phyloP scores from a whole-genome alignment of 2,329 filamentous ascomycete species.

The Stemphylium vesicarium region DNA sequence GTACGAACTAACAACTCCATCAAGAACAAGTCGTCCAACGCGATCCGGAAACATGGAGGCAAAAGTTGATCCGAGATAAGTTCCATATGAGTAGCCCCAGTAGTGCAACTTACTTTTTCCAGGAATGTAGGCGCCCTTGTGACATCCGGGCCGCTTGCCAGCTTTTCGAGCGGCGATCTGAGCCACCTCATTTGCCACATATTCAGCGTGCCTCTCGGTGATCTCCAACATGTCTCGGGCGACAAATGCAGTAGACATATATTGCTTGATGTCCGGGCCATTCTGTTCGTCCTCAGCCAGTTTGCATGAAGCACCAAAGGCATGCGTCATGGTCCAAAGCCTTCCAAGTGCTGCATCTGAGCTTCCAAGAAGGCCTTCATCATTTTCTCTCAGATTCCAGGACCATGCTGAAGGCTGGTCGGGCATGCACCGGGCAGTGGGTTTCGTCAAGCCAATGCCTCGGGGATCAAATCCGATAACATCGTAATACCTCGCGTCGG shows the following conservation, averaged over 20 bases:
- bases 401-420: slow-evolving; percentile 39
- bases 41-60: slow-evolving; percentile 49
- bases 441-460: slow-evolving; percentile 48
- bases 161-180: slow-evolving; percentile 1
- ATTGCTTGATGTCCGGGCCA: slow-evolving; percentile 50
- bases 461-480: slow-evolving; percentile 56
- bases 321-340: slow-evolving; percentile 51
- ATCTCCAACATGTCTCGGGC: slow-evolving; percentile 59
- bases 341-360: slow-evolving; percentile 53
- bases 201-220: slow-evolving; percentile 53
- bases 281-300: slow-evolving; percentile 28
- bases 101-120: slow-evolving; percentile 49
- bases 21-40: slow-evolving; percentile 48
- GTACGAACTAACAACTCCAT: slow-evolving; percentile 54
- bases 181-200: slow-evolving; percentile 21
- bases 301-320: slow-evolving; percentile 42
- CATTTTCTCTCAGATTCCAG: slow-evolving; percentile 46
- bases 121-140: slow-evolving; percentile 4
- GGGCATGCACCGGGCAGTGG: slow-evolving; percentile 45
- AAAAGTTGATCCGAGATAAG: slow-evolving; percentile 49
- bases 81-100: slow-evolving; percentile 58
- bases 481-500: slow-evolving; percentile 49
- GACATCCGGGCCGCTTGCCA: neutral
- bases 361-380: slow-evolving; percentile 49
- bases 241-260: slow-evolving; percentile 55